These are phyloP conservation scores for Ganoderma leucocontextum DNA, from an alignment of 1,284 basidiomycete species.

Conservation along the genomic window DNA sequence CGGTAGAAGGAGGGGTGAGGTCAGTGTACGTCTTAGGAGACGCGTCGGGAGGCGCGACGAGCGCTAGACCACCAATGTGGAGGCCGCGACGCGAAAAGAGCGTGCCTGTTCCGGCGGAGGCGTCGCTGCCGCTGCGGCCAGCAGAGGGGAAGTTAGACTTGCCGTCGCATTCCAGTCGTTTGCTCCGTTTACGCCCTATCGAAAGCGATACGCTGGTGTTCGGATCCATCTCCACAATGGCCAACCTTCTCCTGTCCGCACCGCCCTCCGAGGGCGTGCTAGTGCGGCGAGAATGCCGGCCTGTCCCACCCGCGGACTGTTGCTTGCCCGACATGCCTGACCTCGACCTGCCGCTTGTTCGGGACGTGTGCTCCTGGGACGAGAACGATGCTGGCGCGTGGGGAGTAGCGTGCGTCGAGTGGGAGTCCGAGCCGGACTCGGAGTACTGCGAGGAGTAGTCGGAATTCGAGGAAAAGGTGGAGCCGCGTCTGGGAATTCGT, in stretches of 20 bases:
- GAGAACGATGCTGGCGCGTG: conserved; percentile 27
- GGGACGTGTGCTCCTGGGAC: conserved; percentile 26
- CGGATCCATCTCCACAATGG: conserved; percentile 66
- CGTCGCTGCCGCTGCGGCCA: conserved; percentile 1
- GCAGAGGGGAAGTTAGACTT: conserved; percentile 12
- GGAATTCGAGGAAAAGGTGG: conserved; percentile 31
- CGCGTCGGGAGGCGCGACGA: conserved; percentile 74
- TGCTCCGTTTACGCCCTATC: conserved; percentile 38
- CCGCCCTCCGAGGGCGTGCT: conserved; percentile 64
- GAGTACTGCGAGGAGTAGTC: conserved; percentile 58
- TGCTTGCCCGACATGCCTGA: conserved; percentile 25
- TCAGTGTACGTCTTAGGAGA: conserved; percentile 59
- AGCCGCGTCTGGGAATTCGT: conserved; percentile 1
- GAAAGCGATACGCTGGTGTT: conserved; percentile 29
- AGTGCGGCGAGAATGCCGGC: conserved; percentile 47
- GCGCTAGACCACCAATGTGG: conserved; percentile 61
- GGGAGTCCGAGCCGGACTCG: conserved; percentile 35
- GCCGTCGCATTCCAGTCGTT: conserved; percentile 14
- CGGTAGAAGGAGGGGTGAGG: conserved; percentile 59
- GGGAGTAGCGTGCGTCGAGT: neutral
- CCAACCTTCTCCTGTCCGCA: conserved; percentile 69
- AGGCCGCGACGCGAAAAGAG: conserved; percentile 54
- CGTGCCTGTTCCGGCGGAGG: conserved; percentile 16
- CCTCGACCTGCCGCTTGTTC: conserved; percentile 33
- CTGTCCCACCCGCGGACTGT: conserved; percentile 14